These are phyloP conservation scores for Echria macrotheca DNA, from an alignment of 495 filamentous ascomycete genomes.

Conservation along the genomic window DNA sequence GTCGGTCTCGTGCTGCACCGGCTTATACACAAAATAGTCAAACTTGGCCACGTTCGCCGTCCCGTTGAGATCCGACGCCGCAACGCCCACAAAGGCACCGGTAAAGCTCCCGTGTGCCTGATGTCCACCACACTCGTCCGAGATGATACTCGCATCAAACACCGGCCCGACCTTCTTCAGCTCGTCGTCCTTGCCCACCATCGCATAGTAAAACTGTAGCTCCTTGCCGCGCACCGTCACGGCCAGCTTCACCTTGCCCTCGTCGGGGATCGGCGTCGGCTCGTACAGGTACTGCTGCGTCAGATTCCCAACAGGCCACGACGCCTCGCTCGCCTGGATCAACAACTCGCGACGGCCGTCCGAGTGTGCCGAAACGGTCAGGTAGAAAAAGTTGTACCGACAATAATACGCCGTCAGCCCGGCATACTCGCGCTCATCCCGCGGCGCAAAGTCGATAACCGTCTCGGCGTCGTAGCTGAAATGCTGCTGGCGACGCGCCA, in stretches of 20 bases:
- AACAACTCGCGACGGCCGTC: constrained; percentile 50
- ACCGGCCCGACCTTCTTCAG: constrained; percentile 46
- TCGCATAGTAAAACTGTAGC: constrained; percentile 48
- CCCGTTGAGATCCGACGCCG: constrained; percentile 50
- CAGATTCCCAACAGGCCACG: constrained; percentile 45
- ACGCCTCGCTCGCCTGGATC: constrained; percentile 46
- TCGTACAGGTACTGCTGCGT: constrained; percentile 25
- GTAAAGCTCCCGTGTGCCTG: constrained; percentile 53
- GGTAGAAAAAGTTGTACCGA: constrained; percentile 55
- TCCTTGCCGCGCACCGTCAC: constrained; percentile 41
- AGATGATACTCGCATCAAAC: constrained; percentile 48
- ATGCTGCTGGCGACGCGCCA: constrained; percentile 49
- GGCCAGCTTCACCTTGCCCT: constrained; percentile 46
- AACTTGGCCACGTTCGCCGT: constrained; percentile 41
- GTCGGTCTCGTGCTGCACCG: constrained; percentile 41
- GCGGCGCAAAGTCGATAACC: constrained; percentile 44
- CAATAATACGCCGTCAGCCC: constrained; percentile 54
- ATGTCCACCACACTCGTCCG: constrained; percentile 53
- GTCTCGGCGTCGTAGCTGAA: constrained; percentile 55
- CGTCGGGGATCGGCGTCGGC: constrained; percentile 40
- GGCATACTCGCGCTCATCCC: constrained; percentile 51
- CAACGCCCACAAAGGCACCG: constrained; percentile 51
- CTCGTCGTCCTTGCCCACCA: constrained; percentile 32
- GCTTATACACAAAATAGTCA: constrained; percentile 48
- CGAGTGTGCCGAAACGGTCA: constrained; percentile 48